A percentile compares a stretch with the other conserved stretches of the same genome.
These are phyloP conservation scores for Nakaseomyces kungkrabaensis DNA, from an alignment of 1,139 yeast genomes.

Conservation along the genomic window DNA sequence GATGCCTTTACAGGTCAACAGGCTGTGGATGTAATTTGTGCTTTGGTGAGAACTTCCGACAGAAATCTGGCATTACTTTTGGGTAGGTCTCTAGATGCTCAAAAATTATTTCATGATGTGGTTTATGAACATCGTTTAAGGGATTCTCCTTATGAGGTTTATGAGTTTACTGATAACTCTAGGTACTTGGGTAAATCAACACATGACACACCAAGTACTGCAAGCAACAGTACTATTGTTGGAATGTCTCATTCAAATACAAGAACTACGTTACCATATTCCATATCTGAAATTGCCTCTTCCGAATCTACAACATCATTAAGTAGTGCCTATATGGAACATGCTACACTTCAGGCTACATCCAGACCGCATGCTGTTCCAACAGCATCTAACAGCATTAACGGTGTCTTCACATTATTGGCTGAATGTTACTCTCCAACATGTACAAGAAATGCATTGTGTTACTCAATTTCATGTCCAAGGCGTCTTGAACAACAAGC, in stretches of 20 bases:
- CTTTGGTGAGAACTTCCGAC: constrained; percentile 81
- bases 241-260: constrained; percentile 6
- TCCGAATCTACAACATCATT: constrained; percentile 21
- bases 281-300: constrained; percentile 7
- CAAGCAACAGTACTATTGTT: constrained; percentile 9
- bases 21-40: constrained; percentile 82
- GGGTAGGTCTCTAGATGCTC: constrained; percentile 92
- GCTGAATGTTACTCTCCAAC: constrained; percentile 97
- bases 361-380: constrained; percentile 5
- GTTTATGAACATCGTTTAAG: constrained; percentile 88
- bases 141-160: constrained; percentile 80
- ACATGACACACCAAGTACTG: constrained; percentile 21
- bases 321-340: constrained; percentile 11
- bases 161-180: constrained; percentile 61
- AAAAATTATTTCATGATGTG: constrained; percentile 88
- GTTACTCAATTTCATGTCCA: constrained; percentile 97
- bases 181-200: constrained; percentile 24
- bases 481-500: constrained; percentile 94
- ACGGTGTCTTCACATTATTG: constrained; percentile 85
- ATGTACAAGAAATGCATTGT: constrained; percentile 75
- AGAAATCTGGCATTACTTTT: constrained; percentile 78
- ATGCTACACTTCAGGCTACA: constrained; percentile 4
- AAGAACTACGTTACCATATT: constrained; percentile 6
- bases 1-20: constrained; percentile 92
- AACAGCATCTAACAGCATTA: constrained; percentile 19